A percentile compares a stretch with the other conserved stretches of the same genome.
Evolutionary conservation across 306 rosid species (phyloP).

Genomic region (Luffa acutangula): DNA sequence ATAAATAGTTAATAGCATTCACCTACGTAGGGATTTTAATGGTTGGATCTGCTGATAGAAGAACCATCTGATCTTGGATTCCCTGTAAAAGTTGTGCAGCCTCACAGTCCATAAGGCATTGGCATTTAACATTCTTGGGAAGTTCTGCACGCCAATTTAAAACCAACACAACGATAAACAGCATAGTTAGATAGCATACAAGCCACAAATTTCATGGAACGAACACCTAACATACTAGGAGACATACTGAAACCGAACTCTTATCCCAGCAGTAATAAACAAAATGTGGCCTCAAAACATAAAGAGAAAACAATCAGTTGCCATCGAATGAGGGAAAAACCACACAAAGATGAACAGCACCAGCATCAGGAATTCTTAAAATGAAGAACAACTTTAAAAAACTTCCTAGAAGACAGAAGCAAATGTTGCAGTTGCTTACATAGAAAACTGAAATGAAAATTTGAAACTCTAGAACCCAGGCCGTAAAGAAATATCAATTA

Average conservation of each 20-base stretch:
- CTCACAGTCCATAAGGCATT: conserved; percentile 81
- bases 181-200: background rate
- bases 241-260: background rate
- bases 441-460: background rate
- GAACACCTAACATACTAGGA: background rate
- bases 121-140: conserved; percentile 56
- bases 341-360: background rate
- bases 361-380: background rate
- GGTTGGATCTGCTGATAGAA: conserved; percentile 61
- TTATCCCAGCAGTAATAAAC: background rate
- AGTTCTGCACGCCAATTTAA: conserved; percentile 36
- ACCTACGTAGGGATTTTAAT: conserved; percentile 63
- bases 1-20: conserved; percentile 8
- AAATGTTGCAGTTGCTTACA: background rate
- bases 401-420: background rate
- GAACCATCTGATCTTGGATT: conserved; percentile 60
- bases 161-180: background rate
- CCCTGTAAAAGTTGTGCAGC: conserved; percentile 55
- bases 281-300: background rate
- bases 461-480: background rate
- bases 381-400: background rate
- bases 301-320: background rate
- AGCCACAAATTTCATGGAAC: background rate
- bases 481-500: background rate
- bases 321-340: background rate